Evolutionary conservation across 2,329 filamentous ascomycete species (phyloP), one percentile per base, ranked within the genome.

Genomic region (Epichloe sibirici): DNA sequence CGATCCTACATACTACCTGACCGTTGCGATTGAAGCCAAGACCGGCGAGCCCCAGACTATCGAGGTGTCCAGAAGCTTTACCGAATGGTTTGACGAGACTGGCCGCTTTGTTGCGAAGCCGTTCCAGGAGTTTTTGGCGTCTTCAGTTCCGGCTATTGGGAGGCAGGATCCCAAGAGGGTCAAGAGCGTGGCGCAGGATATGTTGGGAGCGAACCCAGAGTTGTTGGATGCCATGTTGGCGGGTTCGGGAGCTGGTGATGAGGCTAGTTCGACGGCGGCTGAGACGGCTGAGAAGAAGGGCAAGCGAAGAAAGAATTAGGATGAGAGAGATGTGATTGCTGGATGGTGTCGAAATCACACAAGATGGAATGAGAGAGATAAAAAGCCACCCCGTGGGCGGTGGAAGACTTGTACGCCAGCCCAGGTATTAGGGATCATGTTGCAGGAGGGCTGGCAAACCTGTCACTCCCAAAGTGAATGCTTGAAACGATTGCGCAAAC

Each of bases 1-100:
- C 69, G 78, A 84, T 40, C 88, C 90, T 1, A 78, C 82, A 45
- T 98, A 98, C 74, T 78, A 86, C 63, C 71, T 95, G 55, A 81
- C 77, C 44, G 75, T 95, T 49, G 77, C 74, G 46, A 69, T 81
- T 51, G 73, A 72, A 38, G 48, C 60, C 49, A 71, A 69, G 54
- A 62, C 64, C 39, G 66, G 65, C 55, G 64, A 66, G 49, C 58
- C 66, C 42, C 63, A 75, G 55, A 72, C 71, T 17, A 63, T 80
- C 55, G 74, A 81, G 57, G 68, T 90, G 55, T 69, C 76, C 56
- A 77, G 78, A 45, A 76, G 84, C 38, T 91, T 93, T 65, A 79
- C 78, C 37, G 74, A 78, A 51, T 93, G 86, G 86, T 93, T 91
- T 61, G 86, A 94, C 66, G 72, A 71, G 52, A 72, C 75, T 42